phyloP scores from a whole-genome alignment of 2,329 filamentous ascomycete genomes.

The Fusarium sp. region DNA sequence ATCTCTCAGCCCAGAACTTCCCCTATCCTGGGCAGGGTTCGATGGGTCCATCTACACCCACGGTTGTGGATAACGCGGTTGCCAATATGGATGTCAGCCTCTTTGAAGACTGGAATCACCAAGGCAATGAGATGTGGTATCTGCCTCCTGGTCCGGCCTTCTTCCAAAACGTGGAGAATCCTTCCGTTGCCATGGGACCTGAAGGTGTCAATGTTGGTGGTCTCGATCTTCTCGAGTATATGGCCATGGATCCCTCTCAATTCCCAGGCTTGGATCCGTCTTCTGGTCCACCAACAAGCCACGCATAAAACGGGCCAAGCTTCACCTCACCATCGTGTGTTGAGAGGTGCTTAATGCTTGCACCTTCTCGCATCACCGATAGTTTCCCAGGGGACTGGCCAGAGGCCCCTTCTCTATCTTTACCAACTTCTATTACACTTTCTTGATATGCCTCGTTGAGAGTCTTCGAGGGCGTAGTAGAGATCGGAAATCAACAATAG shows the following conservation, averaged over 20 bases:
- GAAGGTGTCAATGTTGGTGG: conserved; percentile 76
- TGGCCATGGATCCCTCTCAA: conserved; percentile 68
- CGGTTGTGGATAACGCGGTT: conserved; percentile 49
- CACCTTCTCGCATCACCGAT: neutral
- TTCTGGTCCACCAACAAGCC: conserved; percentile 41
- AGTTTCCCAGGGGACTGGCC: neutral
- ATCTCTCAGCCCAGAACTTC: conserved; percentile 66
- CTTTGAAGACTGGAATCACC: conserved; percentile 67
- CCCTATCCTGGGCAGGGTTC: conserved; percentile 64
- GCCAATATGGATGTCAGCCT: conserved; percentile 54
- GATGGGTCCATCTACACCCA: conserved; percentile 63
- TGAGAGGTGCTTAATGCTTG: neutral
- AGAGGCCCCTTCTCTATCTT: neutral
- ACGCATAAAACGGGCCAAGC: neutral
- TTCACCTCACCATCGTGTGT: neutral
- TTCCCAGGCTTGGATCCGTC: conserved; percentile 52
- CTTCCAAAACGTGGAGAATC: conserved; percentile 72
- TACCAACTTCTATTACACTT: neutral
- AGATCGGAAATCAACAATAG: neutral
- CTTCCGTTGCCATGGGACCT: conserved; percentile 72
- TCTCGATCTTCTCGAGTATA: conserved; percentile 74
- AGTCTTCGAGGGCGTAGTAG: neutral
- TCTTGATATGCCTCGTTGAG: neutral
- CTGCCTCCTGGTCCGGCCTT: conserved; percentile 72
- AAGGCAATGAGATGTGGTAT: conserved; percentile 74